A percentile compares a stretch with the other conserved stretches of the same genome.
phyloP scores from a whole-genome alignment of 768 basidiomycete genomes.

The Artomyces pyxidatus region DNA sequence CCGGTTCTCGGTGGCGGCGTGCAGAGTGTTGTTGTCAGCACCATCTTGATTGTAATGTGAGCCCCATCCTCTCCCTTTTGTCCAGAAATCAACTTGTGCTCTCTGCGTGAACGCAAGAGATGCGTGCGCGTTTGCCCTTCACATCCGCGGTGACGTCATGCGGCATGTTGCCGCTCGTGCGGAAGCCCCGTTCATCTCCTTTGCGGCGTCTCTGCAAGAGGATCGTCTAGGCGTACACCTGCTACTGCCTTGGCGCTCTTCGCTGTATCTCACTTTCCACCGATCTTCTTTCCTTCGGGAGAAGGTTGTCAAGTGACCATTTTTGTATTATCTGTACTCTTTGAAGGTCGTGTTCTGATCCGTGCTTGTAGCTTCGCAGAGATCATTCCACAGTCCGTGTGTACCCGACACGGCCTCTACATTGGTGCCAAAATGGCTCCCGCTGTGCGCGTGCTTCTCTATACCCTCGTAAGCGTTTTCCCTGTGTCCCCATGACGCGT shows the following conservation, averaged over 20 bases:
- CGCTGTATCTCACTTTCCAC: background rate
- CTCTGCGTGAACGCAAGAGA: background rate
- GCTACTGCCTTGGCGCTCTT: background rate
- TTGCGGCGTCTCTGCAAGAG: background rate
- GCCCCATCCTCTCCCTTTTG: constrained; percentile 25
- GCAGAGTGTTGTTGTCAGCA: constrained; percentile 72
- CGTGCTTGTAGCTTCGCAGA: constrained; percentile 87
- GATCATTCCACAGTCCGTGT: constrained; percentile 90
- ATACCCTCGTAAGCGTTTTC: constrained; percentile 43
- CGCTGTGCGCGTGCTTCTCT: constrained; percentile 60
- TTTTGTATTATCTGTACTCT: background rate
- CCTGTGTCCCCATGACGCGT: background rate
- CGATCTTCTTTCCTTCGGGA: background rate
- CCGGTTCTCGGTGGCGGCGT: constrained; percentile 73
- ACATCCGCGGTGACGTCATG: background rate
- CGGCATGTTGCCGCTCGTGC: background rate
- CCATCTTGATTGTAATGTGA: constrained; percentile 81
- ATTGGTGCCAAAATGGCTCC: constrained; percentile 83
- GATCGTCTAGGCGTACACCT: background rate
- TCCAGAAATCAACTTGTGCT: background rate
- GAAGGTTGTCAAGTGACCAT: background rate
- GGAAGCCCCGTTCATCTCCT: background rate
- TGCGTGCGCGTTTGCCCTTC: background rate
- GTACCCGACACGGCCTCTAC: constrained; percentile 82
- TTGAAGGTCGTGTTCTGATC: too few relatives aligned